Conservation (phyloP, 805 yeast species). For the Candida tibetensis region DNA sequence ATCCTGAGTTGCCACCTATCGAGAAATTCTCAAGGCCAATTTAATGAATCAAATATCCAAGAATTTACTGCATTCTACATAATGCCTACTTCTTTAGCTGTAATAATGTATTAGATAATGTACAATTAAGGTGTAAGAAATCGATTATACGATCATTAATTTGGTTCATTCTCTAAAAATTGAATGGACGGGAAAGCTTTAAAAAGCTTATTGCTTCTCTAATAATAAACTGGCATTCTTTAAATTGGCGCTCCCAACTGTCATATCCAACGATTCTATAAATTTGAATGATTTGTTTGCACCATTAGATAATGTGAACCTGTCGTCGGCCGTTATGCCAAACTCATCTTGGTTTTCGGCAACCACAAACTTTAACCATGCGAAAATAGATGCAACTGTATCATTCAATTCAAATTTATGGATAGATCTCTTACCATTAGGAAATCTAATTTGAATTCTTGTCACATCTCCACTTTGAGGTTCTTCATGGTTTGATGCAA, state of each 20-base stretch:
- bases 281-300: conserved; percentile 44
- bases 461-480: conserved; percentile 62
- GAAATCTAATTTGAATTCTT: conserved; percentile 82
- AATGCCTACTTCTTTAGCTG: too few relatives aligned
- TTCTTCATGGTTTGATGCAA: conserved; percentile 55
- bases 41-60: too few relatives aligned
- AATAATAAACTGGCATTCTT: conserved; percentile 77
- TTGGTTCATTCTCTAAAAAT: too few relatives aligned
- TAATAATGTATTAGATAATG: too few relatives aligned
- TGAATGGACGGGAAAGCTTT: too few relatives aligned
- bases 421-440: conserved; percentile 80
- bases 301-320: conserved; percentile 32
- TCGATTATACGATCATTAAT: too few relatives aligned
- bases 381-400: conserved; percentile 57
- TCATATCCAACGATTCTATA: conserved; percentile 55
- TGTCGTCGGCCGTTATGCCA: conserved; percentile 42
- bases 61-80: too few relatives aligned
- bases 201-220: conserved; percentile 38
- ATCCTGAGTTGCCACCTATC: conserved; percentile 23
- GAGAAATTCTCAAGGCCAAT: conserved; percentile 25
- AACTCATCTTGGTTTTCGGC: conserved; percentile 44
- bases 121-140: too few relatives aligned
- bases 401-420: conserved; percentile 64
- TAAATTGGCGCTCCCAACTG: conserved; percentile 73
- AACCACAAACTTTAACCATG: conserved; percentile 61